Conservation (phyloP, 179 eudicot species). For the Nepenthes alata region DNA sequence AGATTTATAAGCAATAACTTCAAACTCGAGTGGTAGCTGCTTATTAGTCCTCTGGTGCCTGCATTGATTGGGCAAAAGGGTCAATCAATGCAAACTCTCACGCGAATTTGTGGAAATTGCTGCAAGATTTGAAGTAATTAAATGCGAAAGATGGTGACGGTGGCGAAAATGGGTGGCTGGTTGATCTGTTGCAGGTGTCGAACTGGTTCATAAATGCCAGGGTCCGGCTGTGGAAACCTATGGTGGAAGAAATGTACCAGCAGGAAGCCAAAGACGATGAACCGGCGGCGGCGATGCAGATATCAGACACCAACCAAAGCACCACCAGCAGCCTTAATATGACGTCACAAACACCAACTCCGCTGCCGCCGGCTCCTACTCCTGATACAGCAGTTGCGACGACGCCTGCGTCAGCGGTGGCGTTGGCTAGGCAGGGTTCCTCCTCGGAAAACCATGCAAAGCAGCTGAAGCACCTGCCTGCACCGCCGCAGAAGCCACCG, state of each 20-base stretch:
- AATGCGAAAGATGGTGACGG: too few relatives aligned
- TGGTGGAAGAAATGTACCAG: slow-evolving; percentile 2
- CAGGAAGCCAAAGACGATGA: neutral
- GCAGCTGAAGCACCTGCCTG: neutral
- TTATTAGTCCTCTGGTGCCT: too few relatives aligned
- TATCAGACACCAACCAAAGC: neutral
- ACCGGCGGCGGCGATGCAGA: neutral
- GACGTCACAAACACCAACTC: neutral
- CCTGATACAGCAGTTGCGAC: too few relatives aligned
- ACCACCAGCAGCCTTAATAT: neutral
- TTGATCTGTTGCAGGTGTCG: neutral
- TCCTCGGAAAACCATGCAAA: neutral
- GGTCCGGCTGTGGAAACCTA: slow-evolving; percentile 1
- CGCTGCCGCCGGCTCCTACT: neutral
- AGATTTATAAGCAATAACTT: too few relatives aligned
- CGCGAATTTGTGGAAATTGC: too few relatives aligned
- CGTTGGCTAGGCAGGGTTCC: neutral
- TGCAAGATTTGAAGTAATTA: too few relatives aligned
- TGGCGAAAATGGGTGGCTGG: too few relatives aligned
- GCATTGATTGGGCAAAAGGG: too few relatives aligned
- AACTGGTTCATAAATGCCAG: slow-evolving; percentile 3
- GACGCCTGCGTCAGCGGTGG: neutral
- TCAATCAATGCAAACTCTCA: too few relatives aligned
- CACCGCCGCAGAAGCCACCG: neutral
- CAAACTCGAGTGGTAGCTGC: too few relatives aligned